Percentiles rank a stretch among this genome's conserved stretches.
Conservation (phyloP, 2,329 filamentous ascomycete genomes). For the Verruconis gallopava region DNA sequence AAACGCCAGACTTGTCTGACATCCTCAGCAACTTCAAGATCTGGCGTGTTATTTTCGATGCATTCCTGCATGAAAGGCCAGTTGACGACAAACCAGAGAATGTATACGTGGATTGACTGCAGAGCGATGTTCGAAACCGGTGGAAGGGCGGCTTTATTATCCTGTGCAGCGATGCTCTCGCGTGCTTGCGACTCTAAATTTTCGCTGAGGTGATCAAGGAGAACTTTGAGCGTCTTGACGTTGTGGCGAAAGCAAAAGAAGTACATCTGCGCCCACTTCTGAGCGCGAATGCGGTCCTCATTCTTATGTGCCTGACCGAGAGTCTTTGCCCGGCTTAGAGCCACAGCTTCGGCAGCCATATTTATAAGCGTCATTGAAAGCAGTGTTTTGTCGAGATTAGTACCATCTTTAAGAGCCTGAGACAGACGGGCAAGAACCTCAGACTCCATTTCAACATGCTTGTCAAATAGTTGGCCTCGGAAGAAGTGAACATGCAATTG, state of each 20-base stretch:
- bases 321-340: conserved; percentile 44
- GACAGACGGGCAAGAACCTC: conserved; percentile 71
- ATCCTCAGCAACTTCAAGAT: conserved; percentile 35
- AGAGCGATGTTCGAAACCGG: neutral
- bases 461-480: conserved; percentile 59
- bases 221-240: conserved; percentile 57
- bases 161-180: conserved; percentile 19
- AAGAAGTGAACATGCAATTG: conserved; percentile 77
- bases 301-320: no score
- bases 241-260: conserved; percentile 65
- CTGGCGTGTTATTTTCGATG: conserved; percentile 39
- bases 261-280: conserved; percentile 20
- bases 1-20: conserved; percentile 43
- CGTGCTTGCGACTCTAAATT: conserved; percentile 49
- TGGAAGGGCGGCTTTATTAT: neutral
- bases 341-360: conserved; percentile 69
- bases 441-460: conserved; percentile 69
- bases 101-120: conserved; percentile 47
- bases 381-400: conserved; percentile 46
- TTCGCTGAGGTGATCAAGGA: conserved; percentile 58
- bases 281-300: conserved; percentile 6
- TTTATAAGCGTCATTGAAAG: conserved; percentile 77
- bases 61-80: conserved; percentile 42
- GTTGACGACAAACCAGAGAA: conserved; percentile 50
- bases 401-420: conserved; percentile 56